These are phyloP conservation scores for Prunella vulgaris DNA, from an alignment of 257 asterid genomes.

Conservation along the genomic window DNA sequence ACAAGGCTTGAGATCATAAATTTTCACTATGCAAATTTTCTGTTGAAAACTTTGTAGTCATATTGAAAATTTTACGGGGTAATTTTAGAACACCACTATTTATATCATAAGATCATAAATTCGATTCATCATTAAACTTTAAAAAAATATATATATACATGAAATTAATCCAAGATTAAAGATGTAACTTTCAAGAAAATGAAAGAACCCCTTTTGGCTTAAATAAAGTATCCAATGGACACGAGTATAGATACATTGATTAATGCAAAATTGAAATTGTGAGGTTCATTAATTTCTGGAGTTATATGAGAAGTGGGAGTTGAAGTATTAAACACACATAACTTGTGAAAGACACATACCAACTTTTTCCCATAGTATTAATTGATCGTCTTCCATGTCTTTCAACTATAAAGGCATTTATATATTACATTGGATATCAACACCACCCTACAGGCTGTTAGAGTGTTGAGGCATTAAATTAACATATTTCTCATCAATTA, in stretches of 20 bases:
- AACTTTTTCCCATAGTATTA: neutral
- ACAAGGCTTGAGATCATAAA: too few relatives aligned
- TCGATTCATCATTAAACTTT: too few relatives aligned
- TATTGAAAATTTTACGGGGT: too few relatives aligned
- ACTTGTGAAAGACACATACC: constrained; percentile 2
- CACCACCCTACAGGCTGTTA: neutral
- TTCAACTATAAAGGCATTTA: neutral
- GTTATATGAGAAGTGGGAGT: neutral
- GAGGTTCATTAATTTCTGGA: neutral
- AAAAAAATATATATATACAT: too few relatives aligned
- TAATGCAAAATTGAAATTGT: neutral
- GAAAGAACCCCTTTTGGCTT: neutral
- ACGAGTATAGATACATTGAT: neutral
- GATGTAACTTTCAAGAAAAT: neutral
- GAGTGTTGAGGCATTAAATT: neutral
- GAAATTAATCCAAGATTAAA: neutral
- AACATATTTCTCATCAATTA: neutral
- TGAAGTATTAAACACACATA: neutral
- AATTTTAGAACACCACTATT: too few relatives aligned
- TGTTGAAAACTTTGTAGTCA: too few relatives aligned
- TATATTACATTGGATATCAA: neutral
- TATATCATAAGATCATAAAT: too few relatives aligned
- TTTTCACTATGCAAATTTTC: too few relatives aligned
- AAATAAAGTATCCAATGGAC: neutral
- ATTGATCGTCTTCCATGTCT: neutral